Conservation (phyloP, 768 basidiomycete species). For the Xerocomellus chrysenteron region DNA sequence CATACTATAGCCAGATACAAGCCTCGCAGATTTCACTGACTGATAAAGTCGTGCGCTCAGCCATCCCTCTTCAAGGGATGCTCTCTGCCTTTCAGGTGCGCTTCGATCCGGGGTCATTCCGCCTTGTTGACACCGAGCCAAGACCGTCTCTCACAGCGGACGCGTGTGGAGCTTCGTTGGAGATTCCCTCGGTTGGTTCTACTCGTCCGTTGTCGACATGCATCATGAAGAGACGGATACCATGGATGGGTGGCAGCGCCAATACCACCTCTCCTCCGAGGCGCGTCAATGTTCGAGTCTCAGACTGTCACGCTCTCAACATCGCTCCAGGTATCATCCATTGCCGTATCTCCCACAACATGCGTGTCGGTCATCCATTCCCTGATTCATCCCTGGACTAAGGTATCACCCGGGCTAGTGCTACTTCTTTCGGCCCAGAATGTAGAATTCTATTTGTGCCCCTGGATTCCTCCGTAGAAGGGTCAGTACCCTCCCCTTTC, state of each 20-base stretch:
- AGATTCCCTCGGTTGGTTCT: constrained; percentile 54
- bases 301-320: neutral
- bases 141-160: constrained; percentile 38
- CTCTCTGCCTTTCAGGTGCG: constrained; percentile 52
- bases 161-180: constrained; percentile 44
- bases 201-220: constrained; percentile 27
- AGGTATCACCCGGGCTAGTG: constrained; percentile 37
- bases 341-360: constrained; percentile 43
- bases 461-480: constrained; percentile 40
- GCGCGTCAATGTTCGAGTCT: constrained; percentile 3
- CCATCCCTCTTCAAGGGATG: constrained; percentile 28
- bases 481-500: constrained; percentile 32
- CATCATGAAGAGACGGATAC: neutral
- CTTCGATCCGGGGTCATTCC: neutral
- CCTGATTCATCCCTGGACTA: neutral
- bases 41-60: constrained; percentile 29
- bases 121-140: neutral
- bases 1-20: constrained; percentile 38
- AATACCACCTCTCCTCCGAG: constrained; percentile 39
- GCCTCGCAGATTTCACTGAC: constrained; percentile 41
- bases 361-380: constrained; percentile 44
- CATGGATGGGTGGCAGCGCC: constrained; percentile 39
- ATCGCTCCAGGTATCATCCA: constrained; percentile 47
- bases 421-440: constrained; percentile 55
- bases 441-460: constrained; percentile 46